These are phyloP conservation scores for Carnegiea gigantea DNA, from an alignment of 179 eudicot species.

Conservation along the genomic window DNA sequence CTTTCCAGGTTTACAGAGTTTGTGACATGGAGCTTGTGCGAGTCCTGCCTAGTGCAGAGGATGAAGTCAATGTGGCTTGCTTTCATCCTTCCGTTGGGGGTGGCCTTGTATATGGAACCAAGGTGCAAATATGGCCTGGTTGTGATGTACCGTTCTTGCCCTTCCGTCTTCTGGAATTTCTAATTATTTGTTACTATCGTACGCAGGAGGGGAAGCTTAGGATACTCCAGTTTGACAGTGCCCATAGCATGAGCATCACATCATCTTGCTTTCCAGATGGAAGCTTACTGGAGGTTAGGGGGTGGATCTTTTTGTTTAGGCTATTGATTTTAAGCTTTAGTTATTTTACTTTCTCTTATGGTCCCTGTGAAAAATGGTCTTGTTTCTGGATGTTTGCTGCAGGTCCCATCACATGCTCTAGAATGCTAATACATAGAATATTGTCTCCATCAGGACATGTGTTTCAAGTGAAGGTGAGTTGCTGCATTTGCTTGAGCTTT, in stretches of 20 bases:
- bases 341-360: conserved; percentile 13
- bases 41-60: conserved; percentile 95
- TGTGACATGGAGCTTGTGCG: conserved; percentile 98
- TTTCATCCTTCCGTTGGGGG: conserved; percentile 90
- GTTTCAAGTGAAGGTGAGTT: conserved; percentile 27
- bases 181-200: background rate
- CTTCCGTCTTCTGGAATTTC: conserved; percentile 9
- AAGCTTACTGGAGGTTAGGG: conserved; percentile 8
- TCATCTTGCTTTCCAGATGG: conserved; percentile 9
- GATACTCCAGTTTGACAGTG: conserved; percentile 8
- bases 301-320: background rate
- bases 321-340: background rate
- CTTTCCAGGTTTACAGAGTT: conserved; percentile 61
- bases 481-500: background rate
- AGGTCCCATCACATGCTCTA: conserved; percentile 71
- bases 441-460: conserved; percentile 12
- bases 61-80: conserved; percentile 96
- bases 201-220: conserved; percentile 10
- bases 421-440: conserved; percentile 44
- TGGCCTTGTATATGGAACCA: conserved; percentile 95
- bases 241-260: background rate
- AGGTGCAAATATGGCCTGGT: conserved; percentile 44
- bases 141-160: background rate
- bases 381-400: conserved; percentile 6
- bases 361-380: background rate